These are phyloP conservation scores for Pyrenochaeta sp. DNA, from an alignment of 2,329 filamentous ascomycete genomes.

Conservation along the genomic window DNA sequence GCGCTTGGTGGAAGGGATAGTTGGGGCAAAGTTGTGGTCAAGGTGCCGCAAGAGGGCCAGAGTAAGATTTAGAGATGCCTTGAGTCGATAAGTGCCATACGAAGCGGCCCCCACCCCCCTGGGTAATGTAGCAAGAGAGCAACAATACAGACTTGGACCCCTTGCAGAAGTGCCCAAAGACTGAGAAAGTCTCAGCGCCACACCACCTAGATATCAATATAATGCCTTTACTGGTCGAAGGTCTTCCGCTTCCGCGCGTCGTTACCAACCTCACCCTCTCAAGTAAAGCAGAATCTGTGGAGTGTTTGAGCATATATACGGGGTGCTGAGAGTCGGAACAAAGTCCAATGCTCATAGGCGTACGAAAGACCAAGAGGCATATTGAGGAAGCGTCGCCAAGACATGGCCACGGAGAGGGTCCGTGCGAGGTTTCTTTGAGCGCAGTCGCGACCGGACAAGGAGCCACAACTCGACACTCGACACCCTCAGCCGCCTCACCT, in stretches of 20 bases:
- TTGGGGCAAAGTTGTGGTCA: constrained; percentile 96
- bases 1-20: constrained; percentile 82
- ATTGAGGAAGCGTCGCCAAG: not conserved
- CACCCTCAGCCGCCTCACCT: constrained; percentile 14
- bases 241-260: no score
- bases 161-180: not conserved
- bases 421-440: constrained; percentile 20
- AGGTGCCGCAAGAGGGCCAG: constrained; percentile 69
- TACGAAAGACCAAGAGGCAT: no score
- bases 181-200: no score
- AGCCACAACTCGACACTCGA: constrained; percentile 23
- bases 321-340: no score
- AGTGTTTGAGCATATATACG: no score
- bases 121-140: not conserved
- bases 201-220: no score
- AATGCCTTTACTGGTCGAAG: no score
- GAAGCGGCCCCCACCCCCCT: not conserved
- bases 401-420: not conserved
- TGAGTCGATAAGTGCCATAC: not conserved
- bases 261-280: no score
- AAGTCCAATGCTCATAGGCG: no score
- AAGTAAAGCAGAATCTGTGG: no score
- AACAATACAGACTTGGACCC: not conserved
- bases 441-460: constrained; percentile 22
- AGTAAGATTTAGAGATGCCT: constrained; percentile 46